A percentile compares a stretch with the other conserved stretches of the same genome.
Conservation (phyloP, 495 filamentous ascomycete genomes). For the Oleoguttula mirabilis region DNA sequence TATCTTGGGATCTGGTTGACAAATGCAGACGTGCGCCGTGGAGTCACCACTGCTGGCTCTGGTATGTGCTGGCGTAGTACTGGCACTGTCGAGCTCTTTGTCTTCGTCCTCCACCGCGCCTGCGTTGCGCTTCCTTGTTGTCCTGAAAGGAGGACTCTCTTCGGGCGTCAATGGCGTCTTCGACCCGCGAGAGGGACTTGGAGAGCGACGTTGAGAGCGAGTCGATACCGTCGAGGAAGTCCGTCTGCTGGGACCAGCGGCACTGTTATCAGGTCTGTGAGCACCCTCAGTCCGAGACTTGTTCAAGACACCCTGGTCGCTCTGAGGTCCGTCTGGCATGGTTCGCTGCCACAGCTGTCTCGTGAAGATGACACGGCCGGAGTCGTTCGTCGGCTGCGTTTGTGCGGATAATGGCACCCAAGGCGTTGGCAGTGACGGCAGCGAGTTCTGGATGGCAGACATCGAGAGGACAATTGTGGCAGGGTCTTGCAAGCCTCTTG, state of each 20-base stretch:
- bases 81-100: constrained; percentile 10
- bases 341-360: constrained; percentile 21
- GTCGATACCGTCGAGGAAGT: constrained; percentile 13
- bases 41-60: constrained; percentile 20
- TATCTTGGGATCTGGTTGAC: constrained; percentile 85
- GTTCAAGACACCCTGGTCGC: constrained; percentile 11
- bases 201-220: constrained; percentile 9
- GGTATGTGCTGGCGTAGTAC: constrained; percentile 19
- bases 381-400: constrained; percentile 8
- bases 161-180: constrained; percentile 22
- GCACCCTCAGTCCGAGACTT: constrained; percentile 14
- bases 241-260: constrained; percentile 1
- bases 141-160: constrained; percentile 14
- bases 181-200: constrained; percentile 6
- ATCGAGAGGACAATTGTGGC: constrained; percentile 15
- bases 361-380: constrained; percentile 18
- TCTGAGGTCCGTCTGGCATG: constrained; percentile 14
- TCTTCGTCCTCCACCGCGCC: constrained; percentile 16
- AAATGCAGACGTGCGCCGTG: constrained; percentile 61
- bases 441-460: constrained; percentile 9
- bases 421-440: not conserved
- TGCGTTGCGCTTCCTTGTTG: constrained; percentile 22
- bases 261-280: not conserved
- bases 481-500: constrained; percentile 13
- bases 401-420: not conserved